These are phyloP conservation scores for Glonium stellatum DNA, from an alignment of 495 filamentous ascomycete genomes.

Conservation along the genomic window DNA sequence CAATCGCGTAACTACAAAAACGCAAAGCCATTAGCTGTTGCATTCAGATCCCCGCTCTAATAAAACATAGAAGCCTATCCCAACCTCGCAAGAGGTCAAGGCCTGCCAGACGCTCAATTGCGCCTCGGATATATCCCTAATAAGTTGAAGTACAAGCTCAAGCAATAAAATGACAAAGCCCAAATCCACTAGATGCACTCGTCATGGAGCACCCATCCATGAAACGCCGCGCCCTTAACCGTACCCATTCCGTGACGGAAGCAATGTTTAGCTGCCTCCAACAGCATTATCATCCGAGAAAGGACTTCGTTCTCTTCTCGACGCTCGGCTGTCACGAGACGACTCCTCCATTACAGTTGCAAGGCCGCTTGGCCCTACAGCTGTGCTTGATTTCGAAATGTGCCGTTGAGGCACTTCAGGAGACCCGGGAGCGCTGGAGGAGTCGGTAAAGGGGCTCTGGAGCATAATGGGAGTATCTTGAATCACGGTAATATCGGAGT, in stretches of 20 bases:
- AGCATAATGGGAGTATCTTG: slow-evolving; percentile 16
- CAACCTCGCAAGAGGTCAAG: neutral
- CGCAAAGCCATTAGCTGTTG: neutral
- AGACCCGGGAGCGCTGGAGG: slow-evolving; percentile 14
- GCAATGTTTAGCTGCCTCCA: slow-evolving; percentile 2
- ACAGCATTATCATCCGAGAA: slow-evolving; percentile 29
- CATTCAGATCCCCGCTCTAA: no score
- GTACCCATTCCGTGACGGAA: neutral
- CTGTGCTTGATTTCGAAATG: slow-evolving; percentile 17
- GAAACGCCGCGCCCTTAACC: neutral
- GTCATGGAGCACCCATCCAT: neutral
- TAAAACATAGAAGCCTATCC: neutral
- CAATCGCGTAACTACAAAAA: neutral
- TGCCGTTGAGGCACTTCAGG: slow-evolving; percentile 17
- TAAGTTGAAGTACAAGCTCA: neutral
- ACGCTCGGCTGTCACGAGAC: slow-evolving; percentile 27
- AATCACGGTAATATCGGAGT: slow-evolving; percentile 28
- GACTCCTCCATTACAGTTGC: slow-evolving; percentile 36
- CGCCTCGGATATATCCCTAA: neutral
- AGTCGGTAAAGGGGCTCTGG: slow-evolving; percentile 31
- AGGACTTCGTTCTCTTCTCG: slow-evolving; percentile 22
- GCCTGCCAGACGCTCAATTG: neutral
- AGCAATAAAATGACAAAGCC: neutral
- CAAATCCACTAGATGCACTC: neutral
- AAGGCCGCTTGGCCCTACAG: slow-evolving; percentile 10